These are phyloP conservation scores for Chlorella sp. DNA, from an alignment of 139 green algal genomes.

Conservation along the genomic window DNA sequence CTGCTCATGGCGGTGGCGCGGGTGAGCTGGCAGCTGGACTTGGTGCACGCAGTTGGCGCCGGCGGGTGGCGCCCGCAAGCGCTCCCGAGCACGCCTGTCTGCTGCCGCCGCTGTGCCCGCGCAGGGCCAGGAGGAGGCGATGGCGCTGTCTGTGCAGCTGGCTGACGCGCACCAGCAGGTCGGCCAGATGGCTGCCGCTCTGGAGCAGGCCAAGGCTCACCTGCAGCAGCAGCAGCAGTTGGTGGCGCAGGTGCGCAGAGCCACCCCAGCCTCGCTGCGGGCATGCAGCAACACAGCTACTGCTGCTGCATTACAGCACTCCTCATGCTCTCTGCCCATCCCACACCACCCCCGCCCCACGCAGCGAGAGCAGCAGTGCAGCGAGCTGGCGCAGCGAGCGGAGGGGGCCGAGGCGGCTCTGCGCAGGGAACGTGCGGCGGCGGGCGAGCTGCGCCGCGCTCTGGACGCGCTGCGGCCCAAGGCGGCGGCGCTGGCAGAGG, in stretches of 20 bases:
- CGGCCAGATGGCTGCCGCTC: constrained; percentile 16
- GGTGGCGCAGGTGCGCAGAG: constrained; percentile 4
- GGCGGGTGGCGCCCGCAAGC: not conserved
- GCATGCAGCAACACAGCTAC: not conserved
- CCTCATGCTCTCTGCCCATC: not conserved
- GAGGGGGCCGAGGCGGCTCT: constrained; percentile 11
- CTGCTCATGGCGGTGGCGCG: constrained; percentile 36
- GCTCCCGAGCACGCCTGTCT: not conserved
- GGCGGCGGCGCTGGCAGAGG: not conserved
- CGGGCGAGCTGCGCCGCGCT: not conserved
- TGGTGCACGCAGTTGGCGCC: no score
- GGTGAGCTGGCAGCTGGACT: not conserved
- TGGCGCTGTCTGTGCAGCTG: constrained; percentile 44
- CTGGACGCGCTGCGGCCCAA: not conserved
- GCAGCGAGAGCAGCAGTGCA: constrained; percentile 1
- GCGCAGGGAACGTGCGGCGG: constrained; percentile 2
- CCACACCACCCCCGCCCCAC: not conserved
- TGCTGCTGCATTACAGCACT: not conserved
- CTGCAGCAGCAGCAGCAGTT: constrained; percentile 30
- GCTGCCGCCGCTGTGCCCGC: not conserved
- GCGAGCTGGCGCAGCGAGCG: not conserved
- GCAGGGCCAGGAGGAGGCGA: constrained; percentile 49
- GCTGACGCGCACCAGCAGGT: constrained; percentile 37
- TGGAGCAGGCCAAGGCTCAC: constrained; percentile 26
- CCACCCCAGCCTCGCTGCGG: not conserved